These are phyloP conservation scores for Crithidia mellificae DNA, from an alignment of 208 protist genomes.

Conservation along the genomic window DNA sequence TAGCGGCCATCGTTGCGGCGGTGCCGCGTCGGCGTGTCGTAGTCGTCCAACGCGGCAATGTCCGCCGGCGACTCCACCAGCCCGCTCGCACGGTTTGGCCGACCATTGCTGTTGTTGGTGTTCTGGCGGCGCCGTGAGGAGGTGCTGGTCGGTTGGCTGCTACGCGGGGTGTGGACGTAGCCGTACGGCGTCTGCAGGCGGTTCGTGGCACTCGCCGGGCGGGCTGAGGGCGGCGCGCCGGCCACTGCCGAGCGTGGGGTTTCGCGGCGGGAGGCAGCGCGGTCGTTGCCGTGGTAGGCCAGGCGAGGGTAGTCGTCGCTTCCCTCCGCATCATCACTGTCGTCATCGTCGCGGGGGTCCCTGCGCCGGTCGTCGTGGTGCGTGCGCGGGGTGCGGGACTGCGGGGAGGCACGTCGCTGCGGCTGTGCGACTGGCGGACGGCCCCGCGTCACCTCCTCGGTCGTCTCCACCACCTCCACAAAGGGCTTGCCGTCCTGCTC, in stretches of 20 bases:
- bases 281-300: conserved; percentile 2
- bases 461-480: conserved; percentile 18
- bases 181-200: conserved; percentile 10
- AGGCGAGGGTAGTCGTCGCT: conserved; percentile 6
- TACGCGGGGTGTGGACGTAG: not conserved
- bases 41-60: conserved; percentile 25
- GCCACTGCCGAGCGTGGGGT: conserved; percentile 1
- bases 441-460: conserved; percentile 8
- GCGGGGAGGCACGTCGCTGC: not conserved
- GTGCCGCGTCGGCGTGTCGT: conserved; percentile 23
- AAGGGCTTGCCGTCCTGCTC: conserved; percentile 14
- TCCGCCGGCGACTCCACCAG: conserved; percentile 21
- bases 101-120: not conserved
- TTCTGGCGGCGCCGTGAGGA: conserved; percentile 7
- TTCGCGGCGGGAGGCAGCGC: not conserved
- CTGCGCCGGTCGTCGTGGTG: not conserved
- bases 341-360: too few relatives aligned
- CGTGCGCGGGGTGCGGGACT: not conserved
- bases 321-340: too few relatives aligned
- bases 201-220: not conserved
- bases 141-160: not conserved
- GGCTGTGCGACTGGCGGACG: not conserved
- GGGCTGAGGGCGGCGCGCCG: not conserved
- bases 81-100: not conserved
- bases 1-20: conserved; percentile 13